Evolutionary conservation across 148 eudicot species (phyloP).

Genomic region (Mesembryanthemum crystallinum): DNA sequence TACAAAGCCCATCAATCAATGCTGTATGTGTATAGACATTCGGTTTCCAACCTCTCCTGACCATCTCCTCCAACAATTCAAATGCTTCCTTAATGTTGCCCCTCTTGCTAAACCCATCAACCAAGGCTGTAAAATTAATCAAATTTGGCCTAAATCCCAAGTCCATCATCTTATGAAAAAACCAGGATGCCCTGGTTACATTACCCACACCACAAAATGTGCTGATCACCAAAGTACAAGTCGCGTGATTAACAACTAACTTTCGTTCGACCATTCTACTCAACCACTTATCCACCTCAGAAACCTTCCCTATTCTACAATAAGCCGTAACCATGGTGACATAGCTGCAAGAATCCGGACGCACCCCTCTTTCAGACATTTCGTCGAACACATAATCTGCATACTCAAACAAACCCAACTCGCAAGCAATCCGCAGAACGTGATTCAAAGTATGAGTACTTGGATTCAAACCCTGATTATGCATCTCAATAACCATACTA

Average conservation of each 20-base stretch:
- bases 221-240: conserved; percentile 62
- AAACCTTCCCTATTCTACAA: conserved; percentile 52
- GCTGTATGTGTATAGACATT: conserved; percentile 88
- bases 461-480: conserved; percentile 63
- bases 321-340: conserved; percentile 57
- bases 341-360: conserved; percentile 54
- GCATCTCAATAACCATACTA: conserved; percentile 80
- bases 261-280: conserved; percentile 51
- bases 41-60: conserved; percentile 76
- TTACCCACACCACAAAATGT: conserved; percentile 49
- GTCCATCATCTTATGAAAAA: conserved; percentile 61
- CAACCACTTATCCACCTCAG: conserved; percentile 72
- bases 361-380: conserved; percentile 64
- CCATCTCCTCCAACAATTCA: conserved; percentile 93
- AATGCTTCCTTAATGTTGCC: conserved; percentile 85
- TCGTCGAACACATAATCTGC: conserved; percentile 80
- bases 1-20: conserved; percentile 83
- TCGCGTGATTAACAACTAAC: conserved; percentile 61
- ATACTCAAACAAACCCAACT: conserved; percentile 47
- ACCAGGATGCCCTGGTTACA: conserved; percentile 58
- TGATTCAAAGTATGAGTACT: conserved; percentile 48
- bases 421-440: conserved; percentile 39
- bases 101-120: conserved; percentile 69
- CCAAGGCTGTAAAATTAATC: conserved; percentile 76
- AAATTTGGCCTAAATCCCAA: conserved; percentile 72